phyloP scores from a whole-genome alignment of 2,329 filamentous ascomycete genomes.

The Cercospora citrullina region DNA sequence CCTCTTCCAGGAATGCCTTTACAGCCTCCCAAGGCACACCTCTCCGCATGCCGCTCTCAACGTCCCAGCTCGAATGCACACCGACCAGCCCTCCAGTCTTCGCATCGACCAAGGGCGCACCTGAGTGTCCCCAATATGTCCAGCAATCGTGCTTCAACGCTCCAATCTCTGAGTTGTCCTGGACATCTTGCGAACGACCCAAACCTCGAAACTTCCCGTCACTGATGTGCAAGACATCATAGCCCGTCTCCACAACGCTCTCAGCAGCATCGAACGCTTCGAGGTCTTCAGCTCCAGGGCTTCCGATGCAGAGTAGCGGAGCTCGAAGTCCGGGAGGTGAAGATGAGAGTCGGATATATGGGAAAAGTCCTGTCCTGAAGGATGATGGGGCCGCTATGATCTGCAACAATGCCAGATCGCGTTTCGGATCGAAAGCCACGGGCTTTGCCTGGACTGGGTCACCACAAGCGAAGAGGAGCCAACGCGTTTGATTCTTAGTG shows the following conservation, averaged over 20 bases:
- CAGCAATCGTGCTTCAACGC: conserved; percentile 56
- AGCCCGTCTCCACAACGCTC: conserved; percentile 43
- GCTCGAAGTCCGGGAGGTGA: conserved; percentile 22
- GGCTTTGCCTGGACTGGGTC: conserved; percentile 44
- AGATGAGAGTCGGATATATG: conserved; percentile 21
- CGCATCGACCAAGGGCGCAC: conserved; percentile 50
- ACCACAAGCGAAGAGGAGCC: conserved; percentile 50
- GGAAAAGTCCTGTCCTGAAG: conserved; percentile 19
- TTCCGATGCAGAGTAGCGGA: conserved; percentile 43
- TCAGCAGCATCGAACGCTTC: conserved; percentile 37
- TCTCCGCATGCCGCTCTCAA: conserved; percentile 53
- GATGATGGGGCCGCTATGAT: conserved; percentile 40
- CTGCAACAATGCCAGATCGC: conserved; percentile 52
- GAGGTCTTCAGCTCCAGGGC: conserved; percentile 48
- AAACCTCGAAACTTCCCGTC: conserved; percentile 47
- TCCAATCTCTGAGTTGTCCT: conserved; percentile 56
- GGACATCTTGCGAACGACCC: conserved; percentile 43
- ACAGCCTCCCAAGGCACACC: conserved; percentile 52
- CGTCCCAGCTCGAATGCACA: conserved; percentile 58
- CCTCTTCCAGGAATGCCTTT: conserved; percentile 40
- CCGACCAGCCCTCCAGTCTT: conserved; percentile 48
- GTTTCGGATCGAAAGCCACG: conserved; percentile 45
- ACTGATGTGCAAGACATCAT: conserved; percentile 52
- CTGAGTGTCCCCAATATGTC: conserved; percentile 60
- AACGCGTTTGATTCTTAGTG: conserved; percentile 28